Evolutionary conservation across 179 eudicot genomes (phyloP), one percentile per base, ranked within the genome.

Genomic region (Patellifolia procumbens): DNA sequence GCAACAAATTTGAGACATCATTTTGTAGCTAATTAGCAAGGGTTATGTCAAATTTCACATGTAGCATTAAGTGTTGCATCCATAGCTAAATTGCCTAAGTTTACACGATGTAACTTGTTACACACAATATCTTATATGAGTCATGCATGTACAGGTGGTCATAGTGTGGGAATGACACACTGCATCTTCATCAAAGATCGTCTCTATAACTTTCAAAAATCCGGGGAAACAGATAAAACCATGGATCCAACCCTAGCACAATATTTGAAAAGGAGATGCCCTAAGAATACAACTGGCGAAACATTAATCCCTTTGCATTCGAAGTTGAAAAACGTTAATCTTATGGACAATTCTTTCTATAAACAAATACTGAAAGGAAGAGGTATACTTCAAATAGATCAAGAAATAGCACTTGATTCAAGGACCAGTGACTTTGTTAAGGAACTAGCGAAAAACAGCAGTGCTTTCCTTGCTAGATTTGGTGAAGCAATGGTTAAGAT

Each of bases 361-460:
- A 81, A 51, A 59, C 87, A 86, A 56, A 37, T 89, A 34, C 3
- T 80, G 52, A 20, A 12, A 8, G 55, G 53, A 5, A 85, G 79
- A 43, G 91, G 91, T 1, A 29, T 89, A 24, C 84, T 89, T 22
- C 80, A 80, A 20, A 83, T 89, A 22, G 91, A 89, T 49, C 88
- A 88, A 66, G 76, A 60, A 10, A 35, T 88, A 34, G 87, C 84
- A n/a, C 56, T 55, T 34, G 87, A 86, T 63, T 67, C 84, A 2
- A 37, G 45, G 53, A 86, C 88, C 13, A 77, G 37, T 13, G 43
- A 19, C 39, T 62, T 60, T 6, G 92, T 89, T 7, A 51, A 13
- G 52, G 31, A 56, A 55, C 72, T 80, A 7, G 87, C 85, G 1
- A 31, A 28, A 8, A 17, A 24, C 5, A 68, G 46, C 34, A 5